Evolutionary conservation across 1,139 yeast genomes (phyloP).

Genomic region (Candida glucosophila): DNA sequence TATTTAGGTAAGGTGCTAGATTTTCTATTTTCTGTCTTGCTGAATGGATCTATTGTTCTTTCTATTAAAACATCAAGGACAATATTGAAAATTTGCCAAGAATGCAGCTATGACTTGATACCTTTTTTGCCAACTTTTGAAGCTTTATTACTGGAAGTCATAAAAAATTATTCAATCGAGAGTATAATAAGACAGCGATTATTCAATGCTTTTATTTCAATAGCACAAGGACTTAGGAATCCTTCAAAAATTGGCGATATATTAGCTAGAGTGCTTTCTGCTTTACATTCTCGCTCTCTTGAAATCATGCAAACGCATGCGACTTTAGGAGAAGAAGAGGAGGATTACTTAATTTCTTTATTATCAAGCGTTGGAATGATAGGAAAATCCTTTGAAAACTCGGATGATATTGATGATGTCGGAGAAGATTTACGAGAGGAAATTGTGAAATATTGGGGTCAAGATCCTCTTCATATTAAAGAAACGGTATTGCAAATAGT

Average conservation of each 20-base stretch:
- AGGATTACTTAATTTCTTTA: conserved; percentile 44
- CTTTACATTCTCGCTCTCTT: conserved; percentile 12
- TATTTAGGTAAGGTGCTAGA: conserved; percentile 44
- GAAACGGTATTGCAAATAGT: conserved; percentile 32
- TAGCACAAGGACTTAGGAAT: conserved; percentile 43
- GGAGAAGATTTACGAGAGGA: conserved; percentile 16
- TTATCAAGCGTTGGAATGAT: conserved; percentile 56
- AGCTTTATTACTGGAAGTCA: conserved; percentile 41
- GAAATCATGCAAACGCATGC: conserved; percentile 8
- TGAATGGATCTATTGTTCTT: conserved; percentile 10
- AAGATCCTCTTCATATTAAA: conserved; percentile 37
- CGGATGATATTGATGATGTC: conserved; percentile 45
- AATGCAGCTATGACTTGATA: conserved; percentile 41
- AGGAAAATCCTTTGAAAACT: conserved; percentile 57
- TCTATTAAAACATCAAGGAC: conserved; percentile 47
- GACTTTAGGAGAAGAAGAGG: conserved; percentile 9
- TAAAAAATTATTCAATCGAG: conserved; percentile 37
- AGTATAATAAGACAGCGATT: conserved; percentile 51
- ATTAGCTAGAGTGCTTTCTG: conserved; percentile 12
- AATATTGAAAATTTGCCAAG: conserved; percentile 52
- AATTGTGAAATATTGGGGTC: conserved; percentile 26
- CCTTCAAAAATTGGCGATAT: conserved; percentile 25
- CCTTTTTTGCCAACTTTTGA: conserved; percentile 46
- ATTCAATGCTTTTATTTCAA: conserved; percentile 52
- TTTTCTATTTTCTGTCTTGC: conserved; percentile 29